These are phyloP conservation scores for Trametes villosa DNA, from an alignment of 768 basidiomycete genomes.

Conservation along the genomic window DNA sequence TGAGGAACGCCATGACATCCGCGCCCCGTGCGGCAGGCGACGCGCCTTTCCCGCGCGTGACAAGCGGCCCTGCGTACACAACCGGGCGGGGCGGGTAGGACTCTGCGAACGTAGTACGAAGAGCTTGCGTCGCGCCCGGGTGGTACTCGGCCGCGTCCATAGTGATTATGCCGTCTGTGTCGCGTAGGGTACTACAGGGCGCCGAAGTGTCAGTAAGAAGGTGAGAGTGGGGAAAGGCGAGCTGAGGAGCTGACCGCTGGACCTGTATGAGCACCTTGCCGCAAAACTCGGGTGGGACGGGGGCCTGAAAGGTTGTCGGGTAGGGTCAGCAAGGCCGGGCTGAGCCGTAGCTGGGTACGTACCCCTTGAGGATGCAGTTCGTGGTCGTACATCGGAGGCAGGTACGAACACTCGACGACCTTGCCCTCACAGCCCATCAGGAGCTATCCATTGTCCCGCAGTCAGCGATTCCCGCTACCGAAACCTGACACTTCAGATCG, in stretches of 20 bases:
- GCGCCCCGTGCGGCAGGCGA: neutral
- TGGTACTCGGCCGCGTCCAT: slow-evolving; percentile 19
- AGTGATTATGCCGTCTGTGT: slow-evolving; percentile 4
- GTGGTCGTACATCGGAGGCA: slow-evolving; percentile 28
- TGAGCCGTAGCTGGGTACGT: neutral
- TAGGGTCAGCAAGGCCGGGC: too few relatives aligned
- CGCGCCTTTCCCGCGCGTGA: neutral
- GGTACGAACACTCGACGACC: slow-evolving; percentile 16
- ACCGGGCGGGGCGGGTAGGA: slow-evolving; percentile 11
- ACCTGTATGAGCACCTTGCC: neutral
- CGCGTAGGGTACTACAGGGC: neutral
- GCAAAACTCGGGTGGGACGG: neutral
- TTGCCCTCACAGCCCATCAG: neutral
- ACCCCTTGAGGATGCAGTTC: slow-evolving; percentile 26
- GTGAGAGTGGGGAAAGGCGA: neutral
- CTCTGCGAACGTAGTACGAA: slow-evolving; percentile 3
- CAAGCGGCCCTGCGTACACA: slow-evolving; percentile 18
- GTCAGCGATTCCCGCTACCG: too few relatives aligned
- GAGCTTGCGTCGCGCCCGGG: neutral
- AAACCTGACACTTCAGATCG: too few relatives aligned
- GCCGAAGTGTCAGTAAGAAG: neutral
- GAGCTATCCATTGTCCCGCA: neutral
- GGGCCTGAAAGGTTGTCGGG: neutral
- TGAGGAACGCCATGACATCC: slow-evolving; percentile 22
- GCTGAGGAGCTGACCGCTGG: neutral